Conservation (phyloP, 768 basidiomycete genomes). For the Lentinula detonsa region DNA sequence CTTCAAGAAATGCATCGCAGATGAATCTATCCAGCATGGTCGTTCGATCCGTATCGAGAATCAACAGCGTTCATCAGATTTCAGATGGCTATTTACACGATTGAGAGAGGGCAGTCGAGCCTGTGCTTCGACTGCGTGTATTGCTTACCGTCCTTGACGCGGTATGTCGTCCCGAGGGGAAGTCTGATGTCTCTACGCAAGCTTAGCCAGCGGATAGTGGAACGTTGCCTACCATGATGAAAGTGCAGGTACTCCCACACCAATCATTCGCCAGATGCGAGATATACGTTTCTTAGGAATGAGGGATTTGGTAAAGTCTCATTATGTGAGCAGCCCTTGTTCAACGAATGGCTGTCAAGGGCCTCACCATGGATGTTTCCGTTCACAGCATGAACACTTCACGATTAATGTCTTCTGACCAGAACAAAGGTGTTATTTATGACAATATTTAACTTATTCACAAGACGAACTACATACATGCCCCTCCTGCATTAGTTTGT, state of each 20-base stretch:
- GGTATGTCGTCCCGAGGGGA: too few relatives aligned
- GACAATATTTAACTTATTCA: not conserved
- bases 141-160: too few relatives aligned
- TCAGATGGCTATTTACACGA: not conserved
- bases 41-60: conserved; percentile 26
- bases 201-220: too few relatives aligned
- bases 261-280: too few relatives aligned
- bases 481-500: too few relatives aligned
- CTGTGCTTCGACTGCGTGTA: too few relatives aligned
- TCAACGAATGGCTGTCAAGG: not conserved
- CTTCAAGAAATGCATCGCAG: conserved; percentile 65
- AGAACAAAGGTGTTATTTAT: not conserved
- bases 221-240: too few relatives aligned
- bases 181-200: too few relatives aligned
- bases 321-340: not conserved
- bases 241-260: too few relatives aligned
- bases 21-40: conserved; percentile 54
- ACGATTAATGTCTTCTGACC: not conserved
- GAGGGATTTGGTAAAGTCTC: too few relatives aligned
- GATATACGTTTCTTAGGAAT: too few relatives aligned
- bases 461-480: too few relatives aligned
- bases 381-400: not conserved
- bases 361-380: not conserved
- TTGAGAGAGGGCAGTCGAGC: not conserved
- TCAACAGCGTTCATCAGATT: not conserved